Conservation (phyloP, 2,329 filamentous ascomycete genomes). For the Botrytis tulipae region DNA sequence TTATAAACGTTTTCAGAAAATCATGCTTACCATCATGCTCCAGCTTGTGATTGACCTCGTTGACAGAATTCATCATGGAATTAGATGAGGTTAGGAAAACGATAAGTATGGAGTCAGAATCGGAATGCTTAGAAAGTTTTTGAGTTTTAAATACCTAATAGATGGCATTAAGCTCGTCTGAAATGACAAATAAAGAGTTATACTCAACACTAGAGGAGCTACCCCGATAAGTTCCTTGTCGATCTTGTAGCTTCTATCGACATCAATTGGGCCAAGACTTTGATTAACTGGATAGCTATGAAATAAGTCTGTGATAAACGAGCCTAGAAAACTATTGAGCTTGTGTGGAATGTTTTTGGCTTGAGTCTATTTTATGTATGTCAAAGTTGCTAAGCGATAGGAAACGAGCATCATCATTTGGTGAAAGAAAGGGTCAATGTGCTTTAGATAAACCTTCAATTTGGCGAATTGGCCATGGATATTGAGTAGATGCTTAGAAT, state of each 20-base stretch:
- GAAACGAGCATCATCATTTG: not conserved
- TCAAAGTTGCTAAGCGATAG: not conserved
- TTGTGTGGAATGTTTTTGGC: not conserved
- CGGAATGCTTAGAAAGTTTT: not conserved
- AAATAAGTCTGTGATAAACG: not conserved
- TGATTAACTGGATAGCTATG: not conserved
- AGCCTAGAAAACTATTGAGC: not conserved
- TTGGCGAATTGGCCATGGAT: not conserved
- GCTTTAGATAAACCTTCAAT: not conserved
- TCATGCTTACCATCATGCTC: not conserved
- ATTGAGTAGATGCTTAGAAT: not conserved
- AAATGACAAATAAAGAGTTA: not conserved
- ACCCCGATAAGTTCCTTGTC: not conserved
- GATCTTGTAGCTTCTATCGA: not conserved
- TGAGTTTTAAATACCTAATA: not conserved
- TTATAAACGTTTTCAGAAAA: not conserved
- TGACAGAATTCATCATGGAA: not conserved
- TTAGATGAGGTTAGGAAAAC: not conserved
- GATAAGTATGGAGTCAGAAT: not conserved
- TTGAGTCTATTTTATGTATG: not conserved
- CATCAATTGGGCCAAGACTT: not conserved
- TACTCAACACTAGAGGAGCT: not conserved
- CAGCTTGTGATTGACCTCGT: not conserved
- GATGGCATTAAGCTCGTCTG: not conserved
- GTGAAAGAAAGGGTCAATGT: not conserved